Conservation (phyloP, 768 basidiomycete species). For the Leccinum olivaceopallidum region DNA sequence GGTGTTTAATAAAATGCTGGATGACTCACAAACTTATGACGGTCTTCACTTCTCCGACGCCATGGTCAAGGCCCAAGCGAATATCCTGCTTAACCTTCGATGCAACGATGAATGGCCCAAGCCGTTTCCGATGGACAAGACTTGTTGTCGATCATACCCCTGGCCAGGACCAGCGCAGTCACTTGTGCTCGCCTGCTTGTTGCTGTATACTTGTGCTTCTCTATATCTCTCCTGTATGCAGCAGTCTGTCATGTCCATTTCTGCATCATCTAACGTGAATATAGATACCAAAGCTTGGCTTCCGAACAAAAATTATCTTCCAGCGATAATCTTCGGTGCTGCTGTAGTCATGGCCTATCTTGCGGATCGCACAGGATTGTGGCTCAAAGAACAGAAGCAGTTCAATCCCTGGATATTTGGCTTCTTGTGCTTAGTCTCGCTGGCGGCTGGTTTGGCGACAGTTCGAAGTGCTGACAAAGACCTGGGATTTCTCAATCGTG, state of each 20-base stretch:
- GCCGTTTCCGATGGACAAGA: slow-evolving; percentile 66
- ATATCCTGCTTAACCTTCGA: slow-evolving; percentile 73
- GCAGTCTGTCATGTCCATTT: not conserved
- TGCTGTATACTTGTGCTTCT: slow-evolving; percentile 53
- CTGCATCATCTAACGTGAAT: slow-evolving; percentile 16
- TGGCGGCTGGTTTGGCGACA: slow-evolving; percentile 62
- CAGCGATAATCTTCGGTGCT: slow-evolving; percentile 64
- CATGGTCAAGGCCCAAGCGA: slow-evolving; percentile 68
- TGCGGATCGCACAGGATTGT: slow-evolving; percentile 84
- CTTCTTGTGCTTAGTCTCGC: slow-evolving; percentile 51
- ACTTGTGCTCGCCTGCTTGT: slow-evolving; percentile 46
- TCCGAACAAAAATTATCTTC: slow-evolving; percentile 23
- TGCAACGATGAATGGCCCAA: slow-evolving; percentile 76
- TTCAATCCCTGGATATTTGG: slow-evolving; percentile 71
- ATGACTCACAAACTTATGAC: slow-evolving; percentile 74
- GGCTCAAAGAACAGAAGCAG: slow-evolving; percentile 89
- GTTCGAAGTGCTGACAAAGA: slow-evolving; percentile 77
- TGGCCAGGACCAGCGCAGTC: slow-evolving; percentile 57
- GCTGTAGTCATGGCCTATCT: slow-evolving; percentile 68
- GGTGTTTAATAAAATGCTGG: slow-evolving; percentile 81
- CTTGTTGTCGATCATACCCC: slow-evolving; percentile 81
- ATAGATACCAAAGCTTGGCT: slow-evolving; percentile 22
- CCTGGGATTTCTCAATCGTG: slow-evolving; percentile 84
- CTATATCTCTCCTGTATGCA: slow-evolving; percentile 38
- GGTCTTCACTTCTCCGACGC: slow-evolving; percentile 78